A percentile compares a stretch with the other conserved stretches of the same genome.
Conservation (phyloP, 129 eudicot species). For the Saposhnikovia divaricata region DNA sequence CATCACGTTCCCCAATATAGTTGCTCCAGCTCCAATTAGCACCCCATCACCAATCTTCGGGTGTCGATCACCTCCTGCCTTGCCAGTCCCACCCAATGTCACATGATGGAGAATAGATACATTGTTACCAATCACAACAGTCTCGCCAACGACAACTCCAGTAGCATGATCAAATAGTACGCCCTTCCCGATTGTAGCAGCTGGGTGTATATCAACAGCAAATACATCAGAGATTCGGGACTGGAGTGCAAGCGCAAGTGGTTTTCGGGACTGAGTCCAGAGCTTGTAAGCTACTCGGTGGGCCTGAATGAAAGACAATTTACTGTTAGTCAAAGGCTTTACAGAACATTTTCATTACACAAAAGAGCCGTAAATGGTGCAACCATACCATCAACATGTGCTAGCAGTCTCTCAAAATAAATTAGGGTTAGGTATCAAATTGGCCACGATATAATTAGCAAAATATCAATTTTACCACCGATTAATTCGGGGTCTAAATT, state of each 20-base stretch:
- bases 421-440: too few relatives aligned
- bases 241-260: conserved; percentile 54
- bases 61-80: conserved; percentile 58
- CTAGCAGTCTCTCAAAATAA: background rate
- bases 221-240: conserved; percentile 55
- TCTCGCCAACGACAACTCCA: conserved; percentile 77
- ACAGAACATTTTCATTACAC: background rate
- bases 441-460: too few relatives aligned
- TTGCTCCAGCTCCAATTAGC: conserved; percentile 76
- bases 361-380: background rate
- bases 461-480: too few relatives aligned
- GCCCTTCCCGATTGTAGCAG: conserved; percentile 63
- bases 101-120: conserved; percentile 76
- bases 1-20: conserved; percentile 58
- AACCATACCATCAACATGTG: background rate
- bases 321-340: background rate
- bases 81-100: conserved; percentile 83
- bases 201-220: conserved; percentile 58
- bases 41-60: conserved; percentile 86
- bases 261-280: conserved; percentile 43
- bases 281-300: conserved; percentile 53
- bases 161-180: conserved; percentile 70
- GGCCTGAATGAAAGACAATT: conserved; percentile 23
- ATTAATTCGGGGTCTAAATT: too few relatives aligned
- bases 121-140: conserved; percentile 71